Evolutionary conservation across 2,329 filamentous ascomycete genomes (phyloP).

Genomic region (Aspergillus brasiliensis): DNA sequence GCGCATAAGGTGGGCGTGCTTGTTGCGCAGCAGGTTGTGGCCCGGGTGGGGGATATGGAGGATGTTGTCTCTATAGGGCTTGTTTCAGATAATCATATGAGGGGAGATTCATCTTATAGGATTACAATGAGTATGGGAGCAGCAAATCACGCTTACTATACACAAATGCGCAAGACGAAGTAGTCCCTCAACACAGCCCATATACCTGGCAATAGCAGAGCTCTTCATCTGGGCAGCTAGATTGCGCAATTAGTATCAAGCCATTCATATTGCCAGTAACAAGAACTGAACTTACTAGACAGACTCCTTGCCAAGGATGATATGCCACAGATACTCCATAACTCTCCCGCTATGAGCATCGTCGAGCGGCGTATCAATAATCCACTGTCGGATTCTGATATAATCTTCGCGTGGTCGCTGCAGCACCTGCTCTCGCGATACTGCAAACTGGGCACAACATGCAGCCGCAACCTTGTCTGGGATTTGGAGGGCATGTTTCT

Average conservation of each 20-base stretch:
- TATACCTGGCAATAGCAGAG: slow-evolving; percentile 42
- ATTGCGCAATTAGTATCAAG: slow-evolving; percentile 15
- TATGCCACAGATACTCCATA: slow-evolving; percentile 69
- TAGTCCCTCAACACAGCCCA: slow-evolving; percentile 30
- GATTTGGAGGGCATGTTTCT: slow-evolving; percentile 38
- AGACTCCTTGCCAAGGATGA: slow-evolving; percentile 50
- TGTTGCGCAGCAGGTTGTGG: no score
- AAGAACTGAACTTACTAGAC: slow-evolving; percentile 37
- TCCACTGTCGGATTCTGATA: slow-evolving; percentile 60
- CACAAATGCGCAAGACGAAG: no score
- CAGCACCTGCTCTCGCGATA: slow-evolving; percentile 56
- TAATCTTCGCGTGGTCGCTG: slow-evolving; percentile 57
- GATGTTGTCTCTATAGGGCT: no score
- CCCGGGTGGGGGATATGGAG: no score
- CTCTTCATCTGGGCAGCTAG: slow-evolving; percentile 38
- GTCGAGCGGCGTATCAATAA: slow-evolving; percentile 57
- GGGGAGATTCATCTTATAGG: no score
- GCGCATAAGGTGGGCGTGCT: not conserved
- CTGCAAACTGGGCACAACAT: slow-evolving; percentile 70
- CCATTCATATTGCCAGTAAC: not conserved
- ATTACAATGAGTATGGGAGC: not conserved
- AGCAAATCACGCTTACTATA: not conserved
- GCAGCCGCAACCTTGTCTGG: slow-evolving; percentile 56
- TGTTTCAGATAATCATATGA: no score
- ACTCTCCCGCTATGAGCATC: slow-evolving; percentile 62